Evolutionary conservation across 352 stramenopile species (phyloP).

Genomic region (Globisporangium solare): DNA sequence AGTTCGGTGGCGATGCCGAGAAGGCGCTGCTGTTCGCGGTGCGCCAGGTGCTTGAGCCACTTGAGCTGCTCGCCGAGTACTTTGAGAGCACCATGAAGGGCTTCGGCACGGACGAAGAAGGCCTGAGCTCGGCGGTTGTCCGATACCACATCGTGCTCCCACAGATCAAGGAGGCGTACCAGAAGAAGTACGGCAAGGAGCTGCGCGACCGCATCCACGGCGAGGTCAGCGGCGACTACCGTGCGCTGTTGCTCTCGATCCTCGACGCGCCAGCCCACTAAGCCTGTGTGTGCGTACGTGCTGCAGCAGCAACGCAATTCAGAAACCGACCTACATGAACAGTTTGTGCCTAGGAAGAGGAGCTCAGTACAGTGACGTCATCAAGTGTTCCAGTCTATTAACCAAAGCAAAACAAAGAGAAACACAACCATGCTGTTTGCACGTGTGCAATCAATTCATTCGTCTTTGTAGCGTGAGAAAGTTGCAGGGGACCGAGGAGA

Average conservation of each 20-base stretch:
- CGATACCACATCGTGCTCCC: conserved; percentile 75
- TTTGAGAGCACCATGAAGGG: conserved; percentile 40
- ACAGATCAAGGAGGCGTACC: conserved; percentile 73
- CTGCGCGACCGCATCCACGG: conserved; percentile 78
- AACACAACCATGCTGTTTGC: no score
- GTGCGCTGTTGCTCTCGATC: conserved; percentile 57
- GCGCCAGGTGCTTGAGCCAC: conserved; percentile 24
- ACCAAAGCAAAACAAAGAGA: no score
- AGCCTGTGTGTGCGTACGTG: neutral
- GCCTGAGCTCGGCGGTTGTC: conserved; percentile 49
- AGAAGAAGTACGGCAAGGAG: conserved; percentile 73
- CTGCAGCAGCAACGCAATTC: neutral
- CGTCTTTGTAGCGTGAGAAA: no score
- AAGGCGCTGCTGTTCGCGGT: conserved; percentile 25
- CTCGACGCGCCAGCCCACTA: conserved; percentile 32
- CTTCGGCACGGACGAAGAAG: conserved; percentile 62
- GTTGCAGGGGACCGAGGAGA: no score
- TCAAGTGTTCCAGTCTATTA: no score
- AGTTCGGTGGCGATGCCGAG: conserved; percentile 25
- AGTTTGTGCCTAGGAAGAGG: no score
- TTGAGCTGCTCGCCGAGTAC: conserved; percentile 27
- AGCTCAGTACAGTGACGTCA: no score
- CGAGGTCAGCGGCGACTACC: conserved; percentile 74
- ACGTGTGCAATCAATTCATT: no score
- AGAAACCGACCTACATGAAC: no score